These are phyloP conservation scores for Claviceps sp. DNA, from an alignment of 2,329 filamentous ascomycete species.

Conservation along the genomic window DNA sequence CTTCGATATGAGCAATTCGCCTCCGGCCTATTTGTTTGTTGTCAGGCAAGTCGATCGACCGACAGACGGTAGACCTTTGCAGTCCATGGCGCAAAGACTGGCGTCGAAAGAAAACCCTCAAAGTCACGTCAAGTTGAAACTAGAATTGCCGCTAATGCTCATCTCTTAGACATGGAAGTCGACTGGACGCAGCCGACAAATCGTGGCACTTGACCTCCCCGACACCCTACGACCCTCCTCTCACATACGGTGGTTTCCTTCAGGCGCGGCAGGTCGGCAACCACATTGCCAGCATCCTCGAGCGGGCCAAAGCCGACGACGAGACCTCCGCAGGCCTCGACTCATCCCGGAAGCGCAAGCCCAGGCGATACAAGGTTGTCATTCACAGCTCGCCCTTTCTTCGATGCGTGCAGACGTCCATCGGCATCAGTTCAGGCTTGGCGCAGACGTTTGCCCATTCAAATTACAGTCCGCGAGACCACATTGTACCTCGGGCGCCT, in stretches of 20 bases:
- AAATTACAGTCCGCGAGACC: conserved; percentile 19
- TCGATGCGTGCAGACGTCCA: conserved; percentile 82
- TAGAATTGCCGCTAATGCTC: neutral
- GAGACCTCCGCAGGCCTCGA: conserved; percentile 16
- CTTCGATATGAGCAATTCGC: conserved; percentile 8
- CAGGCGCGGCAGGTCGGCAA: conserved; percentile 72
- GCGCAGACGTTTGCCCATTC: conserved; percentile 37
- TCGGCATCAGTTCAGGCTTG: conserved; percentile 77
- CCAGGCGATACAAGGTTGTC: conserved; percentile 60
- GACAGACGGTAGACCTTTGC: neutral
- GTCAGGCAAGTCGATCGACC: conserved; percentile 21
- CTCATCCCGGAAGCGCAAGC: conserved; percentile 19
- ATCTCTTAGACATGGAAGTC: conserved; percentile 62
- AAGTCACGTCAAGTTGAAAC: no score
- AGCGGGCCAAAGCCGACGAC: conserved; percentile 35
- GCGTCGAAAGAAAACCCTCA: no score
- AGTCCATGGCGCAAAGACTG: neutral
- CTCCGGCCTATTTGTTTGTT: conserved; percentile 29
- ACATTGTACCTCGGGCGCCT: conserved; percentile 20
- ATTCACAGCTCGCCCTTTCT: conserved; percentile 91
- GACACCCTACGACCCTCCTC: conserved; percentile 86
- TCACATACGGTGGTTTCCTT: conserved; percentile 88
- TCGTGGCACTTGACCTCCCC: conserved; percentile 89
- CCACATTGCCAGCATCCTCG: conserved; percentile 64
- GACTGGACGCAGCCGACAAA: conserved; percentile 87